Percentiles rank a stretch among this genome's conserved stretches.
phyloP scores from a whole-genome alignment of 257 asterid genomes.

The Solanum megistacrolobum region DNA sequence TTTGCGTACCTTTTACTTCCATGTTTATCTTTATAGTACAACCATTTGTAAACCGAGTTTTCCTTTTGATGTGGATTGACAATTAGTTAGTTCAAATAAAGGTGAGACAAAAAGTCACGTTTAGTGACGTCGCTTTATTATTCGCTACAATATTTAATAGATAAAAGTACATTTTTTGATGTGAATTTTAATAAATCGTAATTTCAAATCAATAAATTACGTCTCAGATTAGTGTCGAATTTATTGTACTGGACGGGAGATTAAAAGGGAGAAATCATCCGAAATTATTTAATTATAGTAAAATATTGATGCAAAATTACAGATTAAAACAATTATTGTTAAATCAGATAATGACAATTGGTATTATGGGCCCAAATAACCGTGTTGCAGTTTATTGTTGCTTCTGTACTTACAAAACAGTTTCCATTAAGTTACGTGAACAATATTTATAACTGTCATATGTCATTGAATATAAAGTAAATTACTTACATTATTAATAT shows the following conservation, averaged over 20 bases:
- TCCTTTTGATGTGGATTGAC: not conserved
- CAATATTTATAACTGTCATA: not conserved
- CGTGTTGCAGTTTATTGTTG: not conserved
- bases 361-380: not conserved
- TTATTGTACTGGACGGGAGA: not conserved
- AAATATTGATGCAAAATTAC: not conserved
- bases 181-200: not conserved
- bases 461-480: not conserved
- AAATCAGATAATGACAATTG: not conserved
- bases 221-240: not conserved
- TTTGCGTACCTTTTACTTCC: not conserved
- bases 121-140: not conserved
- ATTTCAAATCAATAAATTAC: not conserved
- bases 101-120: not conserved
- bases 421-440: not conserved
- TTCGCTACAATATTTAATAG: not conserved
- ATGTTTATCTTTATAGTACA: no score
- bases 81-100: not conserved
- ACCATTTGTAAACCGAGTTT: not conserved
- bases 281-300: not conserved
- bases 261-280: not conserved
- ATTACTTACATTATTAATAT: not conserved
- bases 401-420: not conserved
- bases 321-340: not conserved
- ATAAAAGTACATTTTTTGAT: not conserved